These are phyloP conservation scores for Thielaviopsis euricoi DNA, from an alignment of 2,329 filamentous ascomycete genomes.

Conservation along the genomic window DNA sequence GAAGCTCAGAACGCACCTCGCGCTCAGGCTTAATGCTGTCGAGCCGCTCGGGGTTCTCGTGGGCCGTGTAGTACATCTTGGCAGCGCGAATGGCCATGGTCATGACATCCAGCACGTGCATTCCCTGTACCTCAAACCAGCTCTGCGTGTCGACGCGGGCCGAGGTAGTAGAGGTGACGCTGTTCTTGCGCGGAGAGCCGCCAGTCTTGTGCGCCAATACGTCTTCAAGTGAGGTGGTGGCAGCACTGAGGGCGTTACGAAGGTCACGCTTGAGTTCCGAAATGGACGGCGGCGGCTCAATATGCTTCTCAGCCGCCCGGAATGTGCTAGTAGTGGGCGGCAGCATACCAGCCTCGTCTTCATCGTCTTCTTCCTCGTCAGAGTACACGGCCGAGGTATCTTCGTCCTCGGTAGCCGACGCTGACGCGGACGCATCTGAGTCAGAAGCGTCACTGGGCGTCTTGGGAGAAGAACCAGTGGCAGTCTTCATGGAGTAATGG, in stretches of 20 bases:
- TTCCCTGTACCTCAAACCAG: constrained; percentile 77
- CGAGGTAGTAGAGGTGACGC: constrained; percentile 18
- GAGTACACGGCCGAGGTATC: constrained; percentile 11
- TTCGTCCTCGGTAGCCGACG: constrained; percentile 16
- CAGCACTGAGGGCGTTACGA: constrained; percentile 53
- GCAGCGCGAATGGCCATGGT: constrained; percentile 92
- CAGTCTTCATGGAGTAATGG: not conserved
- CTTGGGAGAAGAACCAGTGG: not conserved
- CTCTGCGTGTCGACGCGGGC: constrained; percentile 30
- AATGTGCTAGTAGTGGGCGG: constrained; percentile 98
- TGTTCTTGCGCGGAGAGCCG: constrained; percentile 11
- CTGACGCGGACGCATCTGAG: not conserved
- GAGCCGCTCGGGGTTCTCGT: constrained; percentile 71
- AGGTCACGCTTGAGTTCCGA: constrained; percentile 53
- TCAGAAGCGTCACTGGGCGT: not conserved
- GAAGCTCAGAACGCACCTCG: constrained; percentile 65
- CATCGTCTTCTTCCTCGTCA: constrained; percentile 30
- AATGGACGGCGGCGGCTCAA: constrained; percentile 72
- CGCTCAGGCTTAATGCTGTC: constrained; percentile 80
- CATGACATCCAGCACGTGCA: constrained; percentile 82
- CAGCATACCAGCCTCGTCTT: constrained; percentile 59
- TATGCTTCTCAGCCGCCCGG: constrained; percentile 63
- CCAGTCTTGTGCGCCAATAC: constrained; percentile 21
- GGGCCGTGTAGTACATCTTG: constrained; percentile 90
- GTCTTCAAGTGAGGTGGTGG: constrained; percentile 49